Base-by-base conservation (phyloP, 306 rosid genomes). In the Fragaria ananassa region DNA sequence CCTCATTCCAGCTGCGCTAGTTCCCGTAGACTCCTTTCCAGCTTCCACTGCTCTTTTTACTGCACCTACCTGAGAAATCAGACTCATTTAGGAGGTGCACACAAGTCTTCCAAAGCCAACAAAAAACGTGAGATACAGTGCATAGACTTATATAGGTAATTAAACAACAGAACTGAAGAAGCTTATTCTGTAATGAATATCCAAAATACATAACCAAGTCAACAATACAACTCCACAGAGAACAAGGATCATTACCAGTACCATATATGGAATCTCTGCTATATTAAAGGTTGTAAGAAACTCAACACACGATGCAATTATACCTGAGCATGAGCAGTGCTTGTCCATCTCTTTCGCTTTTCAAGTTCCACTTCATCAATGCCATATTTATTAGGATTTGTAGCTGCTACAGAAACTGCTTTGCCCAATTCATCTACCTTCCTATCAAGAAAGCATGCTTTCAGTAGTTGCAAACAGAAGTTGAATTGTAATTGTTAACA, bases 361-460 rank as follows among this genome's bases (percentile, higher is more conserved):
- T 91, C 97, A 85, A 96, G 80, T 87, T 96, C 99, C n/a, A 61
- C 86, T 70, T 85, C 89, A 76, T 96, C 99, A 86, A 96, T 89
- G 69, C 98, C 93, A 88, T 89, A 96, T 88, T 82, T 85, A 68
- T 92, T 66, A 46, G 98, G 97, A 85, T 96, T 96, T 83, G 93
- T 87, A 75, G 99, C 90, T 66, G 97, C 98, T 58, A 96, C 99
- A 79, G 91, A 35, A 80, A 96, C 88, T 79, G 99, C 90, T 85
- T 91, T 96, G 85, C 87, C 94, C 91, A 96, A 85, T 79, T 93
- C 98, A 77, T 96, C 99, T 81, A 96, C 93, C 99, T 96, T 91
- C 87, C 97, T 89, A 96, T 93, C 91, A 83, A 85, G 90, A 93
- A 89, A 84, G 79, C 76, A 76, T 71, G 76, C 80, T 87, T 81